Percentiles rank a stretch among this genome's conserved stretches.
These are phyloP conservation scores for Scalesia atractyloides DNA, from an alignment of 129 eudicot species.

Conservation along the genomic window DNA sequence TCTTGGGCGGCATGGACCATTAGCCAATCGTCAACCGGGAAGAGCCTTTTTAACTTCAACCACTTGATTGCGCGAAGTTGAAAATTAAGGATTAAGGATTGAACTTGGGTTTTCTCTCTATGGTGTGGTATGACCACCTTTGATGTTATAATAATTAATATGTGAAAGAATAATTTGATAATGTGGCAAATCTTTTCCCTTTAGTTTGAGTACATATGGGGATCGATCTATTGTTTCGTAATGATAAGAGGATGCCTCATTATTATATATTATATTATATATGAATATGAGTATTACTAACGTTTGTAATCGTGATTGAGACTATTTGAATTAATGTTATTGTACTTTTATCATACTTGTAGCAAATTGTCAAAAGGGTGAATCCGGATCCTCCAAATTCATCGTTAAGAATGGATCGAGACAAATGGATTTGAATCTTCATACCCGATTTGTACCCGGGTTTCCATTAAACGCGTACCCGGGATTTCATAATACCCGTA, in stretches of 20 bases:
- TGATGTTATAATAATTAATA: neutral
- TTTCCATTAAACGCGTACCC: no score
- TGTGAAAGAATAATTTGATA: neutral
- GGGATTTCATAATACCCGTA: no score
- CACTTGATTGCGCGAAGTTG: slow-evolving; percentile 9
- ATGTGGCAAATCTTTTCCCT: neutral
- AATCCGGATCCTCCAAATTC: no score
- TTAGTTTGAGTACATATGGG: neutral
- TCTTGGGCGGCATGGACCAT: slow-evolving; percentile 59
- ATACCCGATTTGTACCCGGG: no score
- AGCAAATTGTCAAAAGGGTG: no score
- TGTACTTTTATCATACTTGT: no score
- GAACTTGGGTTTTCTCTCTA: neutral
- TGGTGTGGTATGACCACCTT: neutral
- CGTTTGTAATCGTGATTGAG: neutral
- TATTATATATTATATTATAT: neutral
- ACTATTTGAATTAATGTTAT: neutral
- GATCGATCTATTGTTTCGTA: slow-evolving; percentile 2
- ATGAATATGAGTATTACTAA: neutral
- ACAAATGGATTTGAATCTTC: no score
- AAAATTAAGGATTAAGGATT: neutral
- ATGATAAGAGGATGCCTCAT: neutral
- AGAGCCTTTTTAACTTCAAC: slow-evolving; percentile 45
- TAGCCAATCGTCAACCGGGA: slow-evolving; percentile 52
- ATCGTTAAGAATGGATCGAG: no score